Evolutionary conservation across 2,329 filamentous ascomycete genomes (phyloP).

Genomic region (Didymella pinodella): DNA sequence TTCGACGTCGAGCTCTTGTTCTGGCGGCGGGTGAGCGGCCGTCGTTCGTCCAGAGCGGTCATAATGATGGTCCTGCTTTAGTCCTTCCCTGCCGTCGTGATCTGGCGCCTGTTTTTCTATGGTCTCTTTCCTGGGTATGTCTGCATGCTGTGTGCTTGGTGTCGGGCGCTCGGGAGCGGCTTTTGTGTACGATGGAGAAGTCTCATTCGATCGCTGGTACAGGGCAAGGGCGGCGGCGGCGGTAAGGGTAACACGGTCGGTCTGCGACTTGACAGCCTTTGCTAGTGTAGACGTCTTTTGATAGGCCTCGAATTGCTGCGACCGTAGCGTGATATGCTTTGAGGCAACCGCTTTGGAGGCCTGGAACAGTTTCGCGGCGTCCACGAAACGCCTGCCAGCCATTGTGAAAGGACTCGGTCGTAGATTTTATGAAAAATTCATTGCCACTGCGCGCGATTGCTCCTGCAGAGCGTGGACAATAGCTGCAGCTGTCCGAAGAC

Average conservation of each 20-base stretch:
- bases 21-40: constrained; percentile 46
- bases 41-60: constrained; percentile 54
- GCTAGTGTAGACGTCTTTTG: constrained; percentile 70
- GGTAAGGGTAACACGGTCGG: constrained; percentile 67
- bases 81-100: constrained; percentile 44
- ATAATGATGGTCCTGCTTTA: constrained; percentile 62
- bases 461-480: neutral
- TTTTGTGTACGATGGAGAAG: constrained; percentile 47
- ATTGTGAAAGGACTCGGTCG: constrained; percentile 45
- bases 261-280: constrained; percentile 68
- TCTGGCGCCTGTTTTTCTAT: constrained; percentile 31
- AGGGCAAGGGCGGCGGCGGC: constrained; percentile 67
- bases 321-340: constrained; percentile 66
- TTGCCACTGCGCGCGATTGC: constrained; percentile 5
- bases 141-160: constrained; percentile 29
- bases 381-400: constrained; percentile 61
- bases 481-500: constrained; percentile 1
- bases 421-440: neutral
- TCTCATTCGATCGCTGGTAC: constrained; percentile 65
- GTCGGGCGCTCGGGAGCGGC: constrained; percentile 33
- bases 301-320: constrained; percentile 69
- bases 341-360: constrained; percentile 56
- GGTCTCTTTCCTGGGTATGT: constrained; percentile 44
- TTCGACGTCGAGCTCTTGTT: constrained; percentile 54
- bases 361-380: constrained; percentile 60